Base-by-base conservation (phyloP, 225 moss, liverwort and hornwort genomes). In the Bryoerythrophyllum caledonicum region DNA sequence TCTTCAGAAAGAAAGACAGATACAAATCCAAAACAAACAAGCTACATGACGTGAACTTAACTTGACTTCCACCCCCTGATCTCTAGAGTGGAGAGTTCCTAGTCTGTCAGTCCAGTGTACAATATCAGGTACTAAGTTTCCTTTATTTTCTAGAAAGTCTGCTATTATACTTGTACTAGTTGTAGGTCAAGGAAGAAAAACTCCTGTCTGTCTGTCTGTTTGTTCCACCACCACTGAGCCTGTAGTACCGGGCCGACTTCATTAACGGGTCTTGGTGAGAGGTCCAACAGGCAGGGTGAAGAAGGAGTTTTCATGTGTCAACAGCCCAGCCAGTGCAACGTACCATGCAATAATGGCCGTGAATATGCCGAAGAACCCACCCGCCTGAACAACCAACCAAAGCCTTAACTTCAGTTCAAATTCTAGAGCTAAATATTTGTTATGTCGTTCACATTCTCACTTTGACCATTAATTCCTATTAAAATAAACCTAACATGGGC, bases 201-300 rank as follows among this genome's bases (percentile, higher is more conserved):
- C 38, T 38, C 38, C 38, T 38, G 38, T 38, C 38, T 34, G 6
- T 34, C 34, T 6, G 34, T 34, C 34, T 34, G 34, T 34, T 6
- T 34, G 34, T 34, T 34, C n/a, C n/a, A n/a, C 38, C 38, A 38
- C 38, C 10, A 9, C 38, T 38, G 37, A 37, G 37, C 32, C 32
- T 3, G n/a, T n/a, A n/a, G n/a, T n/a, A n/a, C 19, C 30, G n/a
- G 14, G 48, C 12, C 35, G 61, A 61, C 24, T 27, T 54, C 60
- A 41, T 5, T 19, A 19, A n/a, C n/a, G n/a, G n/a, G n/a, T n/a
- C 48, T 80, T 76, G 67, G 2, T 60, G 60, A 82, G 68, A 37
- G 28, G 55, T 73, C 82, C 84, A 5, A 90, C 19, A 24, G 90
- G 90, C 30, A 90, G 87, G 21, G 80, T 77, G 79, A 90, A 87